phyloP scores from a whole-genome alignment of 2,329 filamentous ascomycete genomes.

The Calonectria henricotiae region DNA sequence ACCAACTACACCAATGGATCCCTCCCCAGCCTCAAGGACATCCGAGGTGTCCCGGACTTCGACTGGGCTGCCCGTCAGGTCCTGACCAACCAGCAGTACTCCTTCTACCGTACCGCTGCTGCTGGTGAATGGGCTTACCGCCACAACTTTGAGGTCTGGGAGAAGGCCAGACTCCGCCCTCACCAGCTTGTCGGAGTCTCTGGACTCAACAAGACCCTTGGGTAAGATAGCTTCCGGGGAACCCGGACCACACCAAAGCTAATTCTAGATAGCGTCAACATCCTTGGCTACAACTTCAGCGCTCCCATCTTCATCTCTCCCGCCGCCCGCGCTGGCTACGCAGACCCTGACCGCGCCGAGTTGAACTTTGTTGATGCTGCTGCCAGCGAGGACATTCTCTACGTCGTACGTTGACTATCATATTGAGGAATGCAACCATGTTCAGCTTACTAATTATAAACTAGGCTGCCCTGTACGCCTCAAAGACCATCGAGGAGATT shows the following conservation, averaged over 20 bases:
- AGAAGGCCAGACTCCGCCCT: conserved; percentile 63
- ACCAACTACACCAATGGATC: conserved; percentile 56
- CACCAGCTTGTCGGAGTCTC: conserved; percentile 54
- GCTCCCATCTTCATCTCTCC: conserved; percentile 68
- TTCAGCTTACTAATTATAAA: background rate
- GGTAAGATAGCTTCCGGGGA: conserved; percentile 41
- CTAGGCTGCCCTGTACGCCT: conserved; percentile 54
- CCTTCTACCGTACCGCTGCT: conserved; percentile 67
- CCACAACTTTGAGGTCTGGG: conserved; percentile 68
- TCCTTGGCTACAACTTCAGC: conserved; percentile 65
- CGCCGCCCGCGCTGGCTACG: conserved; percentile 63
- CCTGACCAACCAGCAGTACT: conserved; percentile 61
- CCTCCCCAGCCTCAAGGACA: conserved; percentile 60
- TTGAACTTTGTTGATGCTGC: conserved; percentile 66
- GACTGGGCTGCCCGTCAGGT: conserved; percentile 65
- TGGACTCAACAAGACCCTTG: conserved; percentile 56
- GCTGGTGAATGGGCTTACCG: conserved; percentile 69
- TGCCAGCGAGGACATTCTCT: conserved; percentile 64
- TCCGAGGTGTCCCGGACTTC: conserved; percentile 66
- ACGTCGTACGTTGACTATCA: conserved; percentile 54
- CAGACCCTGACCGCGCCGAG: conserved; percentile 62
- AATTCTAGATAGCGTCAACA: conserved; percentile 55
- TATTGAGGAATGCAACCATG: no score
- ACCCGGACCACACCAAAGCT: background rate
- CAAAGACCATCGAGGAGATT: conserved; percentile 58